Conservation (phyloP, 1,139 yeast species). For the Candida mesenterica region DNA sequence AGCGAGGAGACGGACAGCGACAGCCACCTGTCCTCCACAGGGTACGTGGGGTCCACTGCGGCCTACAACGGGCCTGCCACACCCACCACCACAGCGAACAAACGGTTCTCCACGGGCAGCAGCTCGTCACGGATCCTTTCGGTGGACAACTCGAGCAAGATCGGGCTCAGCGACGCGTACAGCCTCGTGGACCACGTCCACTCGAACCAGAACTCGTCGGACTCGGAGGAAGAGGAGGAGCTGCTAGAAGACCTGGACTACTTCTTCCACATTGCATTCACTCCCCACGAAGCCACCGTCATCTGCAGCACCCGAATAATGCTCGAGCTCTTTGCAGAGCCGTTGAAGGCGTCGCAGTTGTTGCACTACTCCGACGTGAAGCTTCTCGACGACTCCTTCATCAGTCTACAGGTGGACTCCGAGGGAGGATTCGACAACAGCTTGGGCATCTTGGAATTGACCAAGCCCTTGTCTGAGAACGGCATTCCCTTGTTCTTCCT, state of each 20-base stretch:
- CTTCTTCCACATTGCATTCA: slow-evolving; percentile 55
- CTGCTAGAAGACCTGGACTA: slow-evolving; percentile 4
- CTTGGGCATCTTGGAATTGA: slow-evolving; percentile 54
- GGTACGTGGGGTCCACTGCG: neutral
- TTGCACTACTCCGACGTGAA: slow-evolving; percentile 36
- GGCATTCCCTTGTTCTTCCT: slow-evolving; percentile 61
- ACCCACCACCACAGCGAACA: slow-evolving; percentile 5
- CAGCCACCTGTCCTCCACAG: slow-evolving; percentile 3
- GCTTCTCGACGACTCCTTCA: slow-evolving; percentile 46
- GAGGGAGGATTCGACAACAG: slow-evolving; percentile 58
- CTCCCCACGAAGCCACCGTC: slow-evolving; percentile 56
- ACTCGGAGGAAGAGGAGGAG: neutral
- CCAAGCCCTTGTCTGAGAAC: slow-evolving; percentile 59
- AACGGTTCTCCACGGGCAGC: slow-evolving; percentile 10
- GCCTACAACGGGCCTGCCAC: neutral
- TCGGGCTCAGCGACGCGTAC: slow-evolving; percentile 1
- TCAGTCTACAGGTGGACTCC: slow-evolving; percentile 59
- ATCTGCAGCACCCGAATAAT: slow-evolving; percentile 46
- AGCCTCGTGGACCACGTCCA: neutral
- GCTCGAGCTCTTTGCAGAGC: slow-evolving; percentile 34
- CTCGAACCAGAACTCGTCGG: slow-evolving; percentile 3
- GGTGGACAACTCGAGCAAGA: slow-evolving; percentile 22
- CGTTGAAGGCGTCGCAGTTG: slow-evolving; percentile 28
- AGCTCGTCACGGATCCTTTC: slow-evolving; percentile 6
- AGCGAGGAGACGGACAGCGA: slow-evolving; percentile 7